These are phyloP conservation scores for Penicillium ochrochloron DNA, from an alignment of 495 filamentous ascomycete genomes.

Conservation along the genomic window DNA sequence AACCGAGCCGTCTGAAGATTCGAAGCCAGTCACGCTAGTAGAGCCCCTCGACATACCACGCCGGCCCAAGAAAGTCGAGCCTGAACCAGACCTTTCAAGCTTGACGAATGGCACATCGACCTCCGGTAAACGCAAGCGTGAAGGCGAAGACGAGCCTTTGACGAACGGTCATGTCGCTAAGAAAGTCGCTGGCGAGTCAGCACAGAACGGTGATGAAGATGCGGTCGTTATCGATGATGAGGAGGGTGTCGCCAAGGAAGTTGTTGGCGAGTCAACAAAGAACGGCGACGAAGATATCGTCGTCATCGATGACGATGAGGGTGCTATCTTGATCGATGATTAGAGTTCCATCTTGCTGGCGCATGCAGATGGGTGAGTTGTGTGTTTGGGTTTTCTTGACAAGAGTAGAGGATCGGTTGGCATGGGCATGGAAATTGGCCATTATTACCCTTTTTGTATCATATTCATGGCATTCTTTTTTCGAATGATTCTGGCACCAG, in stretches of 20 bases:
- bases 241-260: not conserved
- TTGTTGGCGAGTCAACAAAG: not conserved
- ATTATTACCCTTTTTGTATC: slow-evolving; percentile 1
- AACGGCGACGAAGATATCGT: not conserved
- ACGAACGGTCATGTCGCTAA: slow-evolving; percentile 51
- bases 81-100: slow-evolving; percentile 20
- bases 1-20: slow-evolving; percentile 38
- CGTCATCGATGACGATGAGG: slow-evolving; percentile 57
- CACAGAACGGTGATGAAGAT: slow-evolving; percentile 40
- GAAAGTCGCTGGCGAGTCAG: slow-evolving; percentile 41
- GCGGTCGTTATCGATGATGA: not conserved
- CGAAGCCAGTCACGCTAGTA: slow-evolving; percentile 51
- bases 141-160: slow-evolving; percentile 46
- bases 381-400: not conserved
- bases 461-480: not conserved
- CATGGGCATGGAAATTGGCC: slow-evolving; percentile 1
- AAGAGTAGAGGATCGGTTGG: not conserved
- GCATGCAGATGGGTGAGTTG: not conserved
- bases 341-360: slow-evolving; percentile 7
- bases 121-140: slow-evolving; percentile 50
- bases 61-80: slow-evolving; percentile 46
- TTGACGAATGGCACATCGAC: slow-evolving; percentile 28
- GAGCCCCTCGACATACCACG: slow-evolving; percentile 53
- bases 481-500: not conserved
- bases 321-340: slow-evolving; percentile 79